Base-by-base conservation (phyloP, 768 basidiomycete genomes). In the Mrakia gelida region DNA sequence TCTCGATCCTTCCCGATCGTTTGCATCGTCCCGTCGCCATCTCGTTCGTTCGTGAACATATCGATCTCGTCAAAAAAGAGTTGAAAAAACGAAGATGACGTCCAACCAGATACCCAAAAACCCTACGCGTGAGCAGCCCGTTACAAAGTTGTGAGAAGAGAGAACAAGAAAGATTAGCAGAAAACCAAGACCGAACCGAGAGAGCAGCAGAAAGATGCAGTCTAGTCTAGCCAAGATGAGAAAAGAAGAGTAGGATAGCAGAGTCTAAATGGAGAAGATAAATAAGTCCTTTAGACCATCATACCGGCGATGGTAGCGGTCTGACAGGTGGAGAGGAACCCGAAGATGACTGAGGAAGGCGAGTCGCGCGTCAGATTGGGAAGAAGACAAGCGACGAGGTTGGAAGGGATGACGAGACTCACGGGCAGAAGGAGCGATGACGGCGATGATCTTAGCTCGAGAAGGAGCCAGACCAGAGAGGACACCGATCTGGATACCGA, bases 401-500 rank as follows among this genome's bases (percentile, higher is more conserved):
- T 6, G 45, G 7, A 30, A 41, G 34, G 23, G 38, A 54, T 4
- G 21, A 75, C 32, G 28, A 15, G 3, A 67, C 65, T 26, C 30
- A 67, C 65, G 67, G 30, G 75, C 75, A 78, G 90, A 91, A 26
- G 86, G 79, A 26, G 92, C 91, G 70, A 90, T 86, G 13, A 86
- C 87, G 41, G 91, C 90, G 81, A 96, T 95, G 80, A 88, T 85
- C 82, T 88, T 91, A 75, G 88, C 87, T 79, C 90, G 88, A 32
- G 90, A 86, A 5, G 91, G 91, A 30, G 91, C 91, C 38, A 92
- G 86, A 32, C 90, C 89, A 68, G 87, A 86, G 71, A 92, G 86
- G 82, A 92, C 91, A 82, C 91, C 91, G 79, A 92, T 89, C 84
- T 94, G 92, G 81, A 95, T 93, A 82, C 94, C 94, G 34, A 94